Conservation (phyloP, 2,329 filamentous ascomycete species). For the Herpotrichia juniperi region DNA sequence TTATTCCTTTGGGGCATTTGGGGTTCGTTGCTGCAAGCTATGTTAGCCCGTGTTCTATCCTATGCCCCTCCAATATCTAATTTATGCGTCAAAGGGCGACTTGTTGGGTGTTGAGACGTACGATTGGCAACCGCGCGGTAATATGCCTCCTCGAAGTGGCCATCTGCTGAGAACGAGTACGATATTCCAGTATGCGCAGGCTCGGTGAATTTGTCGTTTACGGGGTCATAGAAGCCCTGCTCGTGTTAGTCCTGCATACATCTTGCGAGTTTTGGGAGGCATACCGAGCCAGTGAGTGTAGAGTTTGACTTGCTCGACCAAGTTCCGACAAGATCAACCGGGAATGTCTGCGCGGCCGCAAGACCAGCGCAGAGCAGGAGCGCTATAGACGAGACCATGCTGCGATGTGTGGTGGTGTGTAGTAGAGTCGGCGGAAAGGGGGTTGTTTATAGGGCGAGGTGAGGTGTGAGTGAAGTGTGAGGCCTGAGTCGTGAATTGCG, state of each 20-base stretch:
- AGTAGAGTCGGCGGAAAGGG: constrained; percentile 3
- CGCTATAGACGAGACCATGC: constrained; percentile 28
- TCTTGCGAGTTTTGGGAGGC: constrained; percentile 26
- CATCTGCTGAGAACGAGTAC: constrained; percentile 74
- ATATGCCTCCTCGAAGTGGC: constrained; percentile 71
- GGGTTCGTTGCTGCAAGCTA: constrained; percentile 60
- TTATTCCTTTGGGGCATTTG: constrained; percentile 66
- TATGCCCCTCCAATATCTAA: not conserved
- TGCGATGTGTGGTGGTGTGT: constrained; percentile 4
- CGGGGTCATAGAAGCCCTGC: constrained; percentile 73
- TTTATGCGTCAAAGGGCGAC: not conserved
- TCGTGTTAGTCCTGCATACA: constrained; percentile 17
- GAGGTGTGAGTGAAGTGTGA: constrained; percentile 1
- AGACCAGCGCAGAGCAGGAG: constrained; percentile 42
- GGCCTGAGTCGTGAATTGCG: constrained; percentile 9
- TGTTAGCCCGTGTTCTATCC: constrained; percentile 11
- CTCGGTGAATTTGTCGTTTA: constrained; percentile 69
- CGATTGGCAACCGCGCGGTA: constrained; percentile 73
- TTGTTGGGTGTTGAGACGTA: constrained; percentile 48
- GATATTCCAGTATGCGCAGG: constrained; percentile 71
- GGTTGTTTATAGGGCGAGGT: not conserved
- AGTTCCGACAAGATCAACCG: constrained; percentile 65
- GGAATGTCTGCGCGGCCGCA: constrained; percentile 45
- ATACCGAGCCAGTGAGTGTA: constrained; percentile 72
- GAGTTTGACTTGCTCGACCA: constrained; percentile 75